phyloP scores from a whole-genome alignment of 495 filamentous ascomycete genomes.

The Ascobolus immersus region DNA sequence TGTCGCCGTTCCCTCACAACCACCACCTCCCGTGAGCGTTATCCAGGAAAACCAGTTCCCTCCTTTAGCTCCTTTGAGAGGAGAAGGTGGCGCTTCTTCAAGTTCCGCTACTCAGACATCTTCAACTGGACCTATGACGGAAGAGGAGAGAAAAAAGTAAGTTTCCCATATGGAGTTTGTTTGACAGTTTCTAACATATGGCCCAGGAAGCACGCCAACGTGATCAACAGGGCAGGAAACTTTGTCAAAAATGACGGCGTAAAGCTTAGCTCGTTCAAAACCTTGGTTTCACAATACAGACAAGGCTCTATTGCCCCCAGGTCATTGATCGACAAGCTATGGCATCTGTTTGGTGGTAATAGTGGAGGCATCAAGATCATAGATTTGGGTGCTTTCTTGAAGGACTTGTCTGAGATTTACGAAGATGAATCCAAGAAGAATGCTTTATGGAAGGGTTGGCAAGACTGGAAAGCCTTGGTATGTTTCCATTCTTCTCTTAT shows the following conservation, averaged over 20 bases:
- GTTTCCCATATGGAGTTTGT: slow-evolving; percentile 5
- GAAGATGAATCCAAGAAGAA: slow-evolving; percentile 52
- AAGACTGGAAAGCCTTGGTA: slow-evolving; percentile 64
- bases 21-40: slow-evolving; percentile 6
- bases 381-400: slow-evolving; percentile 71
- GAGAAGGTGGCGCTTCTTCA: neutral
- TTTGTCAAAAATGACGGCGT: slow-evolving; percentile 38
- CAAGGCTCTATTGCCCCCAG: slow-evolving; percentile 21
- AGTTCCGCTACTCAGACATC: neutral
- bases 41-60: slow-evolving; percentile 1
- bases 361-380: slow-evolving; percentile 19
- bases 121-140: too few species aligned
- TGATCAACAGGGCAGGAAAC: neutral
- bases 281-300: slow-evolving; percentile 48
- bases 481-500: neutral
- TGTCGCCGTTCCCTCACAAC: neutral
- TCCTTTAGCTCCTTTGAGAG: slow-evolving; percentile 10
- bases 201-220: neutral
- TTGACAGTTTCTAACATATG: slow-evolving; percentile 16
- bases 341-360: neutral
- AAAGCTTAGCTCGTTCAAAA: slow-evolving; percentile 55
- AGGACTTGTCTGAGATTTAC: slow-evolving; percentile 81
- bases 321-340: neutral
- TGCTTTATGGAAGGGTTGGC: slow-evolving; percentile 56
- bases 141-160: too few species aligned